Percentiles rank a stretch among this genome's conserved stretches.
phyloP scores from a whole-genome alignment of 352 stramenopile genomes.

The Globisporangium emineosum region DNA sequence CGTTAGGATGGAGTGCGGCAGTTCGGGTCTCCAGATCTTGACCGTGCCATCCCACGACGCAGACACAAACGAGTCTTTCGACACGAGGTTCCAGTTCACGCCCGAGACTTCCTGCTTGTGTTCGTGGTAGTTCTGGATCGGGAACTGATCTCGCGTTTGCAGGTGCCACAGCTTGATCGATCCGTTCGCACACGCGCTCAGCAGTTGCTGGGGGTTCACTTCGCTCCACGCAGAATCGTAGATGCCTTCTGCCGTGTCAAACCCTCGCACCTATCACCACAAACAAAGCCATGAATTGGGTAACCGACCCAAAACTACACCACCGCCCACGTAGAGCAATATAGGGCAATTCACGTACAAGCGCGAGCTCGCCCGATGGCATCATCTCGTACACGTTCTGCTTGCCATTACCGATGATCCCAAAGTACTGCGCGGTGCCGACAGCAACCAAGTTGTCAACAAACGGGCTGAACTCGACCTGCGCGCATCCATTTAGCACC shows the following conservation, averaged over 20 bases:
- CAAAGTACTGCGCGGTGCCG: conserved; percentile 90
- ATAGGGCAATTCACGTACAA: conserved; percentile 29
- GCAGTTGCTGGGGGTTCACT: conserved; percentile 78
- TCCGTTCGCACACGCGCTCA: conserved; percentile 85
- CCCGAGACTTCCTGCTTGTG: conserved; percentile 84
- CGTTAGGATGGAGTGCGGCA: conserved; percentile 68
- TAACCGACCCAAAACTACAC: background rate
- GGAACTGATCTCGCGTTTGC: conserved; percentile 83
- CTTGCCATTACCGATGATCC: conserved; percentile 89
- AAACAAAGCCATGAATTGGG: background rate
- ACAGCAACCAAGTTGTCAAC: conserved; percentile 84
- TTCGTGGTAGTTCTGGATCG: conserved; percentile 86
- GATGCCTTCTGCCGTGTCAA: conserved; percentile 87
- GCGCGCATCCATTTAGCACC: background rate
- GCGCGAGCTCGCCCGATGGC: conserved; percentile 53
- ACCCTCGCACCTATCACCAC: conserved; percentile 62
- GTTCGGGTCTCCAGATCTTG: conserved; percentile 83
- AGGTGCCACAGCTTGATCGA: conserved; percentile 90
- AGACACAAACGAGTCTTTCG: conserved; percentile 86
- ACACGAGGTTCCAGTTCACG: conserved; percentile 90
- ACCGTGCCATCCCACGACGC: conserved; percentile 86
- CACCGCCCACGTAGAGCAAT: background rate
- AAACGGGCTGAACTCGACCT: conserved; percentile 92
- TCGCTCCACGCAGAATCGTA: conserved; percentile 92
- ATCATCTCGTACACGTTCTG: conserved; percentile 83